Percentiles rank a stretch among this genome's conserved stretches.
Evolutionary conservation across 2,329 filamentous ascomycete species (phyloP).

Genomic region (Chaetomium sp.): DNA sequence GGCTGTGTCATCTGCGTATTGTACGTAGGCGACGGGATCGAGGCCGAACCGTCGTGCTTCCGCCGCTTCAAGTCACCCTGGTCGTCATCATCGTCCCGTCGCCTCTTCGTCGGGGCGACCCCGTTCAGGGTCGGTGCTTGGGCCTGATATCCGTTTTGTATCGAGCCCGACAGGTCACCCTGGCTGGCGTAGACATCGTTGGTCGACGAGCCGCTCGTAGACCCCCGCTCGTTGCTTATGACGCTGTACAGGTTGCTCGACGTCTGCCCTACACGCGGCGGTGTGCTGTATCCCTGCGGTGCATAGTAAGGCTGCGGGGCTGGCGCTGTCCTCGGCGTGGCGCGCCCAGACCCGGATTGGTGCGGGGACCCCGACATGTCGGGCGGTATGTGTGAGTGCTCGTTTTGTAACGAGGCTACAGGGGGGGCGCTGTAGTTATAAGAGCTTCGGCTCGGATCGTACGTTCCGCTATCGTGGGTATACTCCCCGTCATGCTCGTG

Average conservation of each 20-base stretch:
- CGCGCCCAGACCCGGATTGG: slow-evolving; percentile 77
- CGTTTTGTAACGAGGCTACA: slow-evolving; percentile 66
- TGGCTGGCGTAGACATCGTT: slow-evolving; percentile 73
- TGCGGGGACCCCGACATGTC: slow-evolving; percentile 86
- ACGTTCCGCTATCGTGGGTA: slow-evolving; percentile 77
- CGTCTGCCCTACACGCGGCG: slow-evolving; percentile 68
- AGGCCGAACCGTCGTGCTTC: slow-evolving; percentile 38
- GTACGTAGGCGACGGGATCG: slow-evolving; percentile 40
- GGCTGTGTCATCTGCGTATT: slow-evolving; percentile 35
- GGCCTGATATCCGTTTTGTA: slow-evolving; percentile 65
- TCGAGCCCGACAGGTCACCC: slow-evolving; percentile 57
- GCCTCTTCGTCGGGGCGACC: slow-evolving; percentile 48
- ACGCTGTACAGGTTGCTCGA: slow-evolving; percentile 87
- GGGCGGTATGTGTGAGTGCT: slow-evolving; percentile 75
- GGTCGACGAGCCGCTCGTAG: slow-evolving; percentile 64
- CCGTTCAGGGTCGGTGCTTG: slow-evolving; percentile 69
- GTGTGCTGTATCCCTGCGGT: slow-evolving; percentile 73
- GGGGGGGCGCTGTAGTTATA: slow-evolving; percentile 78
- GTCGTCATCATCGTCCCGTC: slow-evolving; percentile 50
- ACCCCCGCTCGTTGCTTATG: slow-evolving; percentile 75
- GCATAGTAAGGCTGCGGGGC: slow-evolving; percentile 74
- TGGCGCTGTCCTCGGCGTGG: slow-evolving; percentile 78
- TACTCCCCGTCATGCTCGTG: slow-evolving; percentile 81
- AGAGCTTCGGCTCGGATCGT: slow-evolving; percentile 69
- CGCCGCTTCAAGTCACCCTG: slow-evolving; percentile 43